Base-by-base conservation (phyloP, 345 rosid species). In the Clarkia xantiana region DNA sequence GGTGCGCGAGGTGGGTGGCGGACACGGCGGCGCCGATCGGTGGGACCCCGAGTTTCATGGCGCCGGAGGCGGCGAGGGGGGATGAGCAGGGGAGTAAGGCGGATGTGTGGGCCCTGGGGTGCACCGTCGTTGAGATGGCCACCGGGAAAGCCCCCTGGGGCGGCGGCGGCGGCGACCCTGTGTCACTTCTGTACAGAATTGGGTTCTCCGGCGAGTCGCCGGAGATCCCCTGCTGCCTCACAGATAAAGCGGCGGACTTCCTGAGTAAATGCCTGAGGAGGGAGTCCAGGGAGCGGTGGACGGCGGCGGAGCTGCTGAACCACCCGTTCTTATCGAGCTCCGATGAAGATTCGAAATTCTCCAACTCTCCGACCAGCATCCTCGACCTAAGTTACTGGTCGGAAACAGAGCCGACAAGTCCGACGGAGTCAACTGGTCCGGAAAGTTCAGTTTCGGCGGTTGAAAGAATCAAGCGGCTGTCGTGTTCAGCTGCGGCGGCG, bases 11-110 rank as follows among this genome's bases (percentile, higher is more conserved):
- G 73, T 46, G 54, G 54, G 47, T 73, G 17, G 22, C 39, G 7
- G 10, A n/a, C 1, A 51, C 40, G 16, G 62, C 61, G 49, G 66
- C 39, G 1, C 54, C 62, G 45, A 67, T 79, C 16, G 56, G 66
- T 4, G 89, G 95, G 36, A 78, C 86, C 1, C 89, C 86, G 25
- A 73, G 66, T 64, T 86, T 76, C 52, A 86, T 82, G 95, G 80
- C 89, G 0, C 89, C 95, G 0, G 93, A 86, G 74, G 86, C 65
- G 65, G 93, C 94, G 52, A 84, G 89, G 55, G 93, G 93, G 29
- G 86, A 76, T 42, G 73, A 73, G 40, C 93, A 82, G 70, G 79
- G 89, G 61, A 43, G 44, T 17, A 62, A 78, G 3, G 59, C 76
- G 42, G 96, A 82, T 51, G 45, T 83, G 2, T 82, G 96, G 93